Evolutionary conservation across 352 stramenopile species (phyloP), one percentile per base, ranked within the genome.

Genomic region (Phytophthora pinifolia): DNA sequence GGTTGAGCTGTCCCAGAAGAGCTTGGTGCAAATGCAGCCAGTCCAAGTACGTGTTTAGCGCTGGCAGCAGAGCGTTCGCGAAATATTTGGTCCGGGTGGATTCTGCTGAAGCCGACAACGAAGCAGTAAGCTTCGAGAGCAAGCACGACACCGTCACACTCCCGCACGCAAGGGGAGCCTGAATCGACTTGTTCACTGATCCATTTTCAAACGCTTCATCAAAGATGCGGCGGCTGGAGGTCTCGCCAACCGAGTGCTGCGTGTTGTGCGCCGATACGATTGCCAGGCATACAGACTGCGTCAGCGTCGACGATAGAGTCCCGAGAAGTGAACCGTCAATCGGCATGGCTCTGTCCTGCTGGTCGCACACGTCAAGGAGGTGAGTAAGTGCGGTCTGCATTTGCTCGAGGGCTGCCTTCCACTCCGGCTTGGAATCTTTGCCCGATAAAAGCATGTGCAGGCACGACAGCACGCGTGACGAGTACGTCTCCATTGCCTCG

Each of bases 21-120:
- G 13, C 14, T 37, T 54, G 46, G 20, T 82, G 74, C 9, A 52
- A 15, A 8, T 67, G 55, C 10, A 83, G 62, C 76, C 76, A 86
- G 25, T 73, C 57, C 33, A 82, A 32, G 10, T 59, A 74, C 18
- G 72, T 46, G 29, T 54, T 83, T 18, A 80, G 42, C 12, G 70
- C 48, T 15, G 76, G 68, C 33, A 83, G 44, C 14, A 81, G 31
- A 33, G 63, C 57, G 27, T 81, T 72, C n/a, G 59, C 37, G 10
- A 82, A 59, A 12, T 65, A 58, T n/a, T 57, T 69, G 6, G 36
- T 51, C 2, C 49, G 30, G 41, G 37, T 43, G 13, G 58, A 60
- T 49, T 67, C 51, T 20, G 56, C 45, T n/a, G 57, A 54, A 33
- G 55, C 15, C 22, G 51, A 59, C 38, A 67, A 8, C 42, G 64